Evolutionary conservation across 2,329 filamentous ascomycete genomes (phyloP), one percentile per base, ranked within the genome.

Genomic region (Arthrobotrys megalospora): DNA sequence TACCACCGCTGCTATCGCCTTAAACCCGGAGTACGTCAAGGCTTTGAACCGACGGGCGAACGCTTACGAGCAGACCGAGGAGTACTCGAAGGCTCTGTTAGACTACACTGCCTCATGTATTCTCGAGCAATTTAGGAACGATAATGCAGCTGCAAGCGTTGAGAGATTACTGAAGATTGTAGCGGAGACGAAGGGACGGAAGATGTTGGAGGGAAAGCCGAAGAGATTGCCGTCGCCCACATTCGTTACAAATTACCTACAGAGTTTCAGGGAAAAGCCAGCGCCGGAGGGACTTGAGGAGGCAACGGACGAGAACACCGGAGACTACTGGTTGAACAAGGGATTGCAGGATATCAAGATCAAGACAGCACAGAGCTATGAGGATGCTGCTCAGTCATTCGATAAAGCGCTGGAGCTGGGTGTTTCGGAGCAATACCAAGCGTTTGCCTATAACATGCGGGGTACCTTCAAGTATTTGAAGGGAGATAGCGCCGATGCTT

Each of bases 61-160:
- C 84, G 96, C 96, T 73, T 99, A 98, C 85, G 96, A 99, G 86
- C 92, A 97, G 85, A 90, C 96, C 52, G 91, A 91, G 82, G 92
- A 91, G 85, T 97, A 92, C 87, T 96, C 94, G 85, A 95, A 98
- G 84, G 95, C 96, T 53, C 91, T 99, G 7, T 89, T 99, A 80
- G 96, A 99, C 86, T 98, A 97, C 86, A 99, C 96, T 7, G 96
- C 96, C 75, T 97, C 95, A 86, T 99, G 96, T 87, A 99, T 99
- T 85, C 97, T 99, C 84, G 96, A 99, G 84, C 92, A 92, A 80
- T 99, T 99, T 88, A 92, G 93, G 86, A 98, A 96, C 85, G 92
- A 97, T 82, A 88, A 89, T 79, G 96, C 93, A 83, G 94, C 95
- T 24, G 90, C 94, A 84, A 91, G 94, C 52, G 94, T 99, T 8